phyloP scores from a whole-genome alignment of 495 filamentous ascomycete genomes.

The Penicillium goetzii region DNA sequence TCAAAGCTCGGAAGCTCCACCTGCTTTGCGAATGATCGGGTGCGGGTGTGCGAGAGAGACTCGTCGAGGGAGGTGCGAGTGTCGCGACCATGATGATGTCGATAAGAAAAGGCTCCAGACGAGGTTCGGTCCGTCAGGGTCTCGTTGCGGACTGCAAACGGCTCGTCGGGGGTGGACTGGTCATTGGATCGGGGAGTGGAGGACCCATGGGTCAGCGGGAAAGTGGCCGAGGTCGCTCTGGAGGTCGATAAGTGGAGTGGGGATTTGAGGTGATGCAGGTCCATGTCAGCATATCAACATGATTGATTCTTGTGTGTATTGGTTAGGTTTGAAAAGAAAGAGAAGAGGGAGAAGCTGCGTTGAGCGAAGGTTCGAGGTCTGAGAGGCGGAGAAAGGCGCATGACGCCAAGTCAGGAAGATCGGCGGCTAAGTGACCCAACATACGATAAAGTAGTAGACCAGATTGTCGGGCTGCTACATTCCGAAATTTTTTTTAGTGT shows the following conservation, averaged over 20 bases:
- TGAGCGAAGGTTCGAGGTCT: not conserved
- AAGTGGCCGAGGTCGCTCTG: slow-evolving; percentile 25
- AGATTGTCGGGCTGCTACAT: too few relatives aligned
- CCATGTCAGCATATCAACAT: slow-evolving; percentile 27
- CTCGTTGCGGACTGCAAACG: slow-evolving; percentile 22
- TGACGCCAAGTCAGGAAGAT: slow-evolving; percentile 16
- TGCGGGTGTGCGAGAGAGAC: slow-evolving; percentile 1
- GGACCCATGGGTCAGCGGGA: slow-evolving; percentile 38
- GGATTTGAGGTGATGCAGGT: slow-evolving; percentile 22
- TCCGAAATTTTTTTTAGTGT: too few relatives aligned
- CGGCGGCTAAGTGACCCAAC: not conserved
- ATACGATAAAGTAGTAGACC: too few relatives aligned
- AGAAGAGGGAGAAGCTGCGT: slow-evolving; percentile 5
- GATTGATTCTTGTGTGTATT: slow-evolving; percentile 1
- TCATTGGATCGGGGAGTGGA: slow-evolving; percentile 22
- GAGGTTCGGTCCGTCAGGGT: slow-evolving; percentile 4
- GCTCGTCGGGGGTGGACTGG: slow-evolving; percentile 21
- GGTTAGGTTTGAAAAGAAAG: not conserved
- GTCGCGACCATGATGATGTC: slow-evolving; percentile 3
- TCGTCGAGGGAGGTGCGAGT: not conserved
- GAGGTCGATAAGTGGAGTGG: slow-evolving; percentile 19
- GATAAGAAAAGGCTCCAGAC: not conserved
- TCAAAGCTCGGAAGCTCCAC: slow-evolving; percentile 29
- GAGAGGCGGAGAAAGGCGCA: slow-evolving; percentile 5
- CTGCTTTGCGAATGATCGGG: slow-evolving; percentile 4